Percentiles rank a stretch among this genome's conserved stretches.
Evolutionary conservation across 1,139 yeast species (phyloP).

Genomic region (Saccharomyces hybrid): DNA sequence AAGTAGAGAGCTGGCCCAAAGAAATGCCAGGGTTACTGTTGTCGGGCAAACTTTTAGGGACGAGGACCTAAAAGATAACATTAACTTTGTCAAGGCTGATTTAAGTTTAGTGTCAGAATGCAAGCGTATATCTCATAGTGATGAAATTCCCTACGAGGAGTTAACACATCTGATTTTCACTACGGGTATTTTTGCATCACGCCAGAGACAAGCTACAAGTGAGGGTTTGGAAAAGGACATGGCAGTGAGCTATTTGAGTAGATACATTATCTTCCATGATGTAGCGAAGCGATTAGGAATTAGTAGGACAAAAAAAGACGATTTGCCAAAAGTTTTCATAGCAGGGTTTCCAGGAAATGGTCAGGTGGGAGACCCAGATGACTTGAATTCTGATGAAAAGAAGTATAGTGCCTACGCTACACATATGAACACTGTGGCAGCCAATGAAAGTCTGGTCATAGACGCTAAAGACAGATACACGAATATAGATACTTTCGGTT

Average conservation of each 20-base stretch:
- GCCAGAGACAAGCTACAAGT: slow-evolving; percentile 28
- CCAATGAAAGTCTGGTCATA: slow-evolving; percentile 34
- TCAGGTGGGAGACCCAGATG: slow-evolving; percentile 30
- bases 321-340: slow-evolving; percentile 32
- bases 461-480: slow-evolving; percentile 20
- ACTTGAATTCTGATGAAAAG: slow-evolving; percentile 31
- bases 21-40: slow-evolving; percentile 33
- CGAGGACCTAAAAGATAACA: slow-evolving; percentile 15
- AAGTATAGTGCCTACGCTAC: slow-evolving; percentile 25
- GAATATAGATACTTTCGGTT: slow-evolving; percentile 28
- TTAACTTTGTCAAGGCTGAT: slow-evolving; percentile 33
- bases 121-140: slow-evolving; percentile 18
- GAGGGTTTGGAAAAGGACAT: slow-evolving; percentile 36
- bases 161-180: slow-evolving; percentile 32
- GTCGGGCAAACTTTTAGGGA: slow-evolving; percentile 35
- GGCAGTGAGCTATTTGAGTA: slow-evolving; percentile 35
- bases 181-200: slow-evolving; percentile 34
- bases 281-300: slow-evolving; percentile 20
- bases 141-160: slow-evolving; percentile 19
- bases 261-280: slow-evolving; percentile 27
- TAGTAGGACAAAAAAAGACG: slow-evolving; percentile 6
- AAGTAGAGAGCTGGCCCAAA: slow-evolving; percentile 18
- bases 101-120: slow-evolving; percentile 28
- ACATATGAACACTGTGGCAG: slow-evolving; percentile 37
- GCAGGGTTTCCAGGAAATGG: slow-evolving; percentile 36